Percentiles rank a stretch among this genome's conserved stretches.
Conservation (phyloP, 2,329 filamentous ascomycete species). For the Gliomastix tumulicola region DNA sequence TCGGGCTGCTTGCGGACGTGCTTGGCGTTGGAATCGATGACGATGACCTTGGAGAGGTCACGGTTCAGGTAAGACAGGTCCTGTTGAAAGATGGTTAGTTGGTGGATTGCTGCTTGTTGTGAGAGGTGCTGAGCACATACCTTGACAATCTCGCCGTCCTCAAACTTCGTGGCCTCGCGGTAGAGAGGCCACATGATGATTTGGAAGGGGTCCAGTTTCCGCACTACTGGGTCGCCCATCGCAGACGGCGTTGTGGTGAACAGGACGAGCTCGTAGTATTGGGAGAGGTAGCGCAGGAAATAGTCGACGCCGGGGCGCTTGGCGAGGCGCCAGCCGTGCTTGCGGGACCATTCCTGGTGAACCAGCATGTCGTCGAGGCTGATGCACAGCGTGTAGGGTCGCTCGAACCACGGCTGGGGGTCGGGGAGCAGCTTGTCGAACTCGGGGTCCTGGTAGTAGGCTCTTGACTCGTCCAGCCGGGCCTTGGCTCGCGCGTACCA, state of each 20-base stretch:
- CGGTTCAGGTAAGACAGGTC: slow-evolving; percentile 98
- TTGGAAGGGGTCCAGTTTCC: slow-evolving; percentile 90
- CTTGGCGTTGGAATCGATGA: slow-evolving; percentile 78
- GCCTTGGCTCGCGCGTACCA: slow-evolving; percentile 80
- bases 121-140: slow-evolving; percentile 34
- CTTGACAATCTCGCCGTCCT: slow-evolving; percentile 95
- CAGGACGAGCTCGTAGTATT: slow-evolving; percentile 96
- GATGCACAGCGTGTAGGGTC: slow-evolving; percentile 87
- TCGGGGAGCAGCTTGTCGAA: slow-evolving; percentile 90
- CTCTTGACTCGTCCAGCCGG: slow-evolving; percentile 67
- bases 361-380: slow-evolving; percentile 91
- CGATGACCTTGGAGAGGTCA: slow-evolving; percentile 88
- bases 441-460: slow-evolving; percentile 92
- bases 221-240: slow-evolving; percentile 79
- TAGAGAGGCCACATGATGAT: slow-evolving; percentile 94
- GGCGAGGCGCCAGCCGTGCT: slow-evolving; percentile 91
- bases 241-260: slow-evolving; percentile 85
- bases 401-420: slow-evolving; percentile 68
- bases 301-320: slow-evolving; percentile 96
- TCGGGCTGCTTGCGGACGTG: slow-evolving; percentile 91
- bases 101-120: not conserved
- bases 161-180: slow-evolving; percentile 93
- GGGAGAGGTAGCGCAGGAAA: slow-evolving; percentile 91
- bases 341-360: slow-evolving; percentile 88
- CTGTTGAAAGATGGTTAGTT: slow-evolving; percentile 34